Conservation (phyloP, 1,284 basidiomycete genomes). For the Trichosporon sp. region DNA sequence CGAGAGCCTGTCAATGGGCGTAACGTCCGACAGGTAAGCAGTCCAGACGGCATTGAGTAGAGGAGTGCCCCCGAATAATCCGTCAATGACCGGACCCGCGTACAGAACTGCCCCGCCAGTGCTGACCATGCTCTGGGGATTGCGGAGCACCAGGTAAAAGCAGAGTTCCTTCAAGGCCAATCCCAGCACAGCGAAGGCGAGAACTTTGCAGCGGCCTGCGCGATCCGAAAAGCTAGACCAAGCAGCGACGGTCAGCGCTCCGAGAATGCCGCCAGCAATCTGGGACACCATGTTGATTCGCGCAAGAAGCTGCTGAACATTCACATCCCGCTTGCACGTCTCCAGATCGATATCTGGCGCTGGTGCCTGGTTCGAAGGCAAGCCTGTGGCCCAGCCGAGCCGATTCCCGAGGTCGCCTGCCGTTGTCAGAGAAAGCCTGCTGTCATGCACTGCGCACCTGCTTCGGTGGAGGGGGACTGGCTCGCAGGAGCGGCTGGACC, state of each 20-base stretch:
- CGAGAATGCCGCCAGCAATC: not conserved
- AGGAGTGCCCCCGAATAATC: not conserved
- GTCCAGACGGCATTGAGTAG: not conserved
- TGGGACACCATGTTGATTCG: not conserved
- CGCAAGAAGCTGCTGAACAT: not conserved
- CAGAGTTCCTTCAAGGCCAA: not conserved
- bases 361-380: no score
- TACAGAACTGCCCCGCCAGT: not conserved
- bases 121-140: not conserved
- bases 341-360: not conserved
- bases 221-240: constrained; percentile 3
- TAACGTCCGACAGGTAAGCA: not conserved
- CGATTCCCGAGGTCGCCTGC: no score
- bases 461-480: not conserved
- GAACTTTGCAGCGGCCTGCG: not conserved
- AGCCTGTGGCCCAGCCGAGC: no score
- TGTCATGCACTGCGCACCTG: not conserved
- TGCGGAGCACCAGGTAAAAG: not conserved
- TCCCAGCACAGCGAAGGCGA: not conserved
- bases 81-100: not conserved
- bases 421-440: no score
- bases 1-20: not conserved
- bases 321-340: not conserved
- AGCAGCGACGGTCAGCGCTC: not conserved
- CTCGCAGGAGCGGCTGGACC: not conserved